A percentile compares a stretch with the other conserved stretches of the same genome.
These are phyloP conservation scores for Solanum corneliomulleri DNA, from an alignment of 257 asterid genomes.

Conservation along the genomic window DNA sequence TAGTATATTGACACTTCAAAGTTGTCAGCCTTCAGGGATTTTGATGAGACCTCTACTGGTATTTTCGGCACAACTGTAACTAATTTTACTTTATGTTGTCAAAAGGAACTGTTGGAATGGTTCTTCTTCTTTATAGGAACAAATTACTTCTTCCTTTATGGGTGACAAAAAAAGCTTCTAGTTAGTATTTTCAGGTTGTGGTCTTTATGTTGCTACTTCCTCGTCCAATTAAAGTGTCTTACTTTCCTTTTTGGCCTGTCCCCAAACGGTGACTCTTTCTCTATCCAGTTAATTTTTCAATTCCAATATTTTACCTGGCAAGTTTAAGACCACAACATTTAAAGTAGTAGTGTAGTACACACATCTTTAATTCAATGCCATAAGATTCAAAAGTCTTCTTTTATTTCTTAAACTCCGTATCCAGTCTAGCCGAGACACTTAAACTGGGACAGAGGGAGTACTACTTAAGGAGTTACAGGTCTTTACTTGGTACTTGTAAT, in stretches of 20 bases:
- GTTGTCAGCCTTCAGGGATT: not conserved
- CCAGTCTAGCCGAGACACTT: not conserved
- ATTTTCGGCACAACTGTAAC: not conserved
- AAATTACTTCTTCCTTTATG: not conserved
- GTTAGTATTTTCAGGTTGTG: not conserved
- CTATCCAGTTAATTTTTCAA: not conserved
- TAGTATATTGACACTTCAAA: not conserved
- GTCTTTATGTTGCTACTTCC: not conserved
- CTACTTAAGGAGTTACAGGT: not conserved
- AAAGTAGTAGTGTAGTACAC: not conserved
- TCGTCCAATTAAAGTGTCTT: not conserved
- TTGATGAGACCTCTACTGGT: not conserved
- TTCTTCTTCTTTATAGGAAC: not conserved
- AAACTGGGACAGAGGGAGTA: not conserved
- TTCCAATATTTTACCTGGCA: not conserved
- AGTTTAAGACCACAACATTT: not conserved
- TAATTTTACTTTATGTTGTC: not conserved
- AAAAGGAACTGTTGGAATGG: not conserved
- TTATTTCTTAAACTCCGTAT: not conserved
- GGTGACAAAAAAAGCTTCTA: not conserved
- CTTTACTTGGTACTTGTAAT: not conserved
- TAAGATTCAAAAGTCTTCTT: not conserved
- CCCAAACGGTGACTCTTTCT: not conserved
- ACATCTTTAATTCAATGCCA: not conserved
- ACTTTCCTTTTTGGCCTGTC: not conserved